Evolutionary conservation across 2,329 filamentous ascomycete genomes (phyloP), one percentile per base, ranked within the genome.

Genomic region (Hypoxylon sp.): DNA sequence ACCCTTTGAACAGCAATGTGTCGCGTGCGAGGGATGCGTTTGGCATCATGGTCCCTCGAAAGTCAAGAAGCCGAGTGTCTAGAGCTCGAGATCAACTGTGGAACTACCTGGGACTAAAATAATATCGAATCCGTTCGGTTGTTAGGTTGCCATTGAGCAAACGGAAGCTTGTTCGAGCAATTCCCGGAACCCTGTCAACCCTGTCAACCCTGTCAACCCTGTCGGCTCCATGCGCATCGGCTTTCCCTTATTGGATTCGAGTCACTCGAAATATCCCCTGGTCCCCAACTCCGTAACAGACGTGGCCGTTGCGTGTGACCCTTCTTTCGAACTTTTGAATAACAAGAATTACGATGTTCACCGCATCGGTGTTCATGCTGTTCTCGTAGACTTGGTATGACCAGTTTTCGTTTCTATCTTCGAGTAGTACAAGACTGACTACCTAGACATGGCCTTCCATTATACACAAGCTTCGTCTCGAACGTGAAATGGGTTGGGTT

Each of bases 221-320:
- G 60, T 47, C 48, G 53, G 47, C 59, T 60, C 59, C 56, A 51
- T 39, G 62, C 59, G 64, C 67, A 58, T 67, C 64, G 64, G 64
- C 64, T 69, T 68, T 57, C 66, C 66, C 50, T 44, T 67, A 68
- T 65, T 47, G 59, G 62, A 52, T 50, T 58, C 54, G 44, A 65
- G 46, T 61, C 53, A 48, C 54, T 41, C 55, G 56, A 49, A 46
- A 11, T 26, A 65, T 41, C 54, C 59, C 43, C 24, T 61, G 48
- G 20, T 22, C 50, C 55, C 52, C 60, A 62, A 62, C 49, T 51
- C 59, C 67, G 64, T 65, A 51, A 65, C 52, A 67, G 61, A 63
- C 57, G 57, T 64, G 56, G 37, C 56, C 62, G 65, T 65, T 63
- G 56, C 37, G 56, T 68, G 65, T 64, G 65, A 68, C 65, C 46